A percentile compares a stretch with the other conserved stretches of the same genome.
phyloP scores from a whole-genome alignment of 2,329 filamentous ascomycete genomes.

The Botrytis fragariae region DNA sequence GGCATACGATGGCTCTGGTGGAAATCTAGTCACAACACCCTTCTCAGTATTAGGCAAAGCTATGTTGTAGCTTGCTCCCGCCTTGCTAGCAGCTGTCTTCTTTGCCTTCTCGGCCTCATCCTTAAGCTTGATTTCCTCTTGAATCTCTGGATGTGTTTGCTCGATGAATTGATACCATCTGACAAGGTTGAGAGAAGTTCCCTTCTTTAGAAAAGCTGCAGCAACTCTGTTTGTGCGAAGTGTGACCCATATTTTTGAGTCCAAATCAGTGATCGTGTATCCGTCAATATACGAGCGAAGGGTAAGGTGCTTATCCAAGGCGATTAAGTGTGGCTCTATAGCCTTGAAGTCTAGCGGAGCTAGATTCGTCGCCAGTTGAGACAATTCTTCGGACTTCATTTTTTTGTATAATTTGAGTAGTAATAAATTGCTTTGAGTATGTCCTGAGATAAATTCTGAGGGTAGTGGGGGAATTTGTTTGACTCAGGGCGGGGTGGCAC shows the following conservation, averaged over 20 bases:
- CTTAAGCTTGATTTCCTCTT: slow-evolving; percentile 65
- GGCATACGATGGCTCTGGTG: slow-evolving; percentile 83
- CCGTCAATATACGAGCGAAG: slow-evolving; percentile 84
- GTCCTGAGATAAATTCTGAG: slow-evolving; percentile 25
- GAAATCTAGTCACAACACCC: slow-evolving; percentile 88
- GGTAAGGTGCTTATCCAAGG: slow-evolving; percentile 83
- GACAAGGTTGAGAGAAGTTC: slow-evolving; percentile 69
- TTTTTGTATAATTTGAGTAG: slow-evolving; percentile 3
- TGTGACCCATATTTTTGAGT: slow-evolving; percentile 79
- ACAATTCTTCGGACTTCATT: slow-evolving; percentile 59
- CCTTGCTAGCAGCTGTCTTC: slow-evolving; percentile 66
- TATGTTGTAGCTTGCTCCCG: slow-evolving; percentile 86
- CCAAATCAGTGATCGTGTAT: slow-evolving; percentile 72
- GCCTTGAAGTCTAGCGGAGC: slow-evolving; percentile 73
- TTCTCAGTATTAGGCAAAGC: slow-evolving; percentile 80
- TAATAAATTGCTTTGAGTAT: slow-evolving; percentile 11
- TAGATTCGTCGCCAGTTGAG: slow-evolving; percentile 50
- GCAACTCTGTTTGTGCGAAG: slow-evolving; percentile 84
- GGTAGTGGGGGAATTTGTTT: slow-evolving; percentile 21
- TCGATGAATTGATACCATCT: slow-evolving; percentile 90
- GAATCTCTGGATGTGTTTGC: slow-evolving; percentile 73
- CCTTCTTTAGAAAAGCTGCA: slow-evolving; percentile 76
- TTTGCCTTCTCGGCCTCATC: slow-evolving; percentile 68
- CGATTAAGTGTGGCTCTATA: slow-evolving; percentile 69
- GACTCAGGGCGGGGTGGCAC: slow-evolving; percentile 15